Percentiles rank a stretch among this genome's conserved stretches.
These are phyloP conservation scores for Neopestalotiopsis rosae DNA, from an alignment of 2,329 filamentous ascomycete genomes.

Conservation along the genomic window DNA sequence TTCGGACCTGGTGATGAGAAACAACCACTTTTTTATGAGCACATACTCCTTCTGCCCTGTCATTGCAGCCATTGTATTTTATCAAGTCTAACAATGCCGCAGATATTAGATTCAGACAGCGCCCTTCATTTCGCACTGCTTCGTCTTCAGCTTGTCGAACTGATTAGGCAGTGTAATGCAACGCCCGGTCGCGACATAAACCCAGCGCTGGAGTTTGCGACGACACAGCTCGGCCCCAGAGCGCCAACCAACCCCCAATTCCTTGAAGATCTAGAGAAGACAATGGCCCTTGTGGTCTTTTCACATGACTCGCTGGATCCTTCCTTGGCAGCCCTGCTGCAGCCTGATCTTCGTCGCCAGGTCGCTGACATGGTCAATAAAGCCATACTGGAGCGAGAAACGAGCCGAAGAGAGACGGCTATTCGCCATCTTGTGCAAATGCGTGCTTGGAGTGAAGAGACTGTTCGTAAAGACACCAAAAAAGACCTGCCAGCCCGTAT, in stretches of 20 bases:
- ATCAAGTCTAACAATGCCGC: slow-evolving; percentile 25
- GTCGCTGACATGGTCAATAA: slow-evolving; percentile 92
- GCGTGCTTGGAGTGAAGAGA: slow-evolving; percentile 82
- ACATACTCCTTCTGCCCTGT: slow-evolving; percentile 22
- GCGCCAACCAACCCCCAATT: slow-evolving; percentile 84
- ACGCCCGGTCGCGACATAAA: slow-evolving; percentile 73
- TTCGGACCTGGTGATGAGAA: slow-evolving; percentile 88
- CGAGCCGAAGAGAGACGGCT: slow-evolving; percentile 76
- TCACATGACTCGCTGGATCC: slow-evolving; percentile 79
- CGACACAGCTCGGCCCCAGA: slow-evolving; percentile 82
- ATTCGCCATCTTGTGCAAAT: slow-evolving; percentile 82
- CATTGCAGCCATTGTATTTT: not conserved
- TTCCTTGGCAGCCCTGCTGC: slow-evolving; percentile 75
- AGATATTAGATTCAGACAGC: slow-evolving; percentile 88
- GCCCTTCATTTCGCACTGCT: slow-evolving; percentile 88
- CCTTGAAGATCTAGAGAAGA: slow-evolving; percentile 85
- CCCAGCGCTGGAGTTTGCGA: slow-evolving; percentile 85
- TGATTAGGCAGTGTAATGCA: slow-evolving; percentile 79
- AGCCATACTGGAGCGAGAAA: slow-evolving; percentile 78
- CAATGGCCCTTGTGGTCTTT: slow-evolving; percentile 91
- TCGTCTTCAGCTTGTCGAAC: slow-evolving; percentile 89
- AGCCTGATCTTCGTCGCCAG: slow-evolving; percentile 78
- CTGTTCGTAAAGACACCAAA: slow-evolving; percentile 50
- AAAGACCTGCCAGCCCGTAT: slow-evolving; percentile 46
- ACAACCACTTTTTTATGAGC: slow-evolving; percentile 78